Percentiles rank a stretch among this genome's conserved stretches.
phyloP scores from a whole-genome alignment of 768 basidiomycete genomes.

The Gymnopilus junonius region DNA sequence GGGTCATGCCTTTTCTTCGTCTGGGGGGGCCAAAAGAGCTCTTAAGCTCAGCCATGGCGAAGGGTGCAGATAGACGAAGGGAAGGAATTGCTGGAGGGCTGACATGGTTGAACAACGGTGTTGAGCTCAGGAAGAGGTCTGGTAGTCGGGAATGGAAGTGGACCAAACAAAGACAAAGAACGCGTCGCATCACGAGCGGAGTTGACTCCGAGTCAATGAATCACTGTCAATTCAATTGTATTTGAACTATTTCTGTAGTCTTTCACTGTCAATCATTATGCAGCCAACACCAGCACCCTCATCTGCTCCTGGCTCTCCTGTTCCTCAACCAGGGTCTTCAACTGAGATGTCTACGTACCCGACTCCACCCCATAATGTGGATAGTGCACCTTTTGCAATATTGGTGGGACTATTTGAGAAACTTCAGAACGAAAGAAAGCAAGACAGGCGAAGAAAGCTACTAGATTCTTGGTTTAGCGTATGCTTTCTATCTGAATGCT shows the following conservation, averaged over 20 bases:
- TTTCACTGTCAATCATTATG: conserved; percentile 42
- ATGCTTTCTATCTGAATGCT: conserved; percentile 32
- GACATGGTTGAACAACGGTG: conserved; percentile 20
- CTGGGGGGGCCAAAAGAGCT: conserved; percentile 24
- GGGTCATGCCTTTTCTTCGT: conserved; percentile 44
- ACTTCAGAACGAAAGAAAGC: conserved; percentile 72
- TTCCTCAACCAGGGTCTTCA: conserved; percentile 22
- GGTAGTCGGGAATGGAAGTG: neutral
- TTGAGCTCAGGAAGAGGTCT: neutral
- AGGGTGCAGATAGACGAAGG: conserved; percentile 6
- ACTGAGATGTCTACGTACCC: conserved; percentile 45
- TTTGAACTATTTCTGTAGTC: neutral
- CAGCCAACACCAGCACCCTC: conserved; percentile 72
- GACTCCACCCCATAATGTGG: conserved; percentile 65
- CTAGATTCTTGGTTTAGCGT: conserved; percentile 85
- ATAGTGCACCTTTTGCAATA: conserved; percentile 71
- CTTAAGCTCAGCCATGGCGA: conserved; percentile 32
- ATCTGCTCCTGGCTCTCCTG: conserved; percentile 56
- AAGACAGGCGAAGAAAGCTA: conserved; percentile 71
- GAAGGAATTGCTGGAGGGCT: conserved; percentile 23
- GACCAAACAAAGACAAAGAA: conserved; percentile 38
- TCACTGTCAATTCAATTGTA: neutral
- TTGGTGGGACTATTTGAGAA: conserved; percentile 76
- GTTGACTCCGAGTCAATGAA: conserved; percentile 8
- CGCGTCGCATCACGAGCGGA: conserved; percentile 34